Conservation (phyloP, 208 protist species). For the Trypanosoma platydactyli region DNA sequence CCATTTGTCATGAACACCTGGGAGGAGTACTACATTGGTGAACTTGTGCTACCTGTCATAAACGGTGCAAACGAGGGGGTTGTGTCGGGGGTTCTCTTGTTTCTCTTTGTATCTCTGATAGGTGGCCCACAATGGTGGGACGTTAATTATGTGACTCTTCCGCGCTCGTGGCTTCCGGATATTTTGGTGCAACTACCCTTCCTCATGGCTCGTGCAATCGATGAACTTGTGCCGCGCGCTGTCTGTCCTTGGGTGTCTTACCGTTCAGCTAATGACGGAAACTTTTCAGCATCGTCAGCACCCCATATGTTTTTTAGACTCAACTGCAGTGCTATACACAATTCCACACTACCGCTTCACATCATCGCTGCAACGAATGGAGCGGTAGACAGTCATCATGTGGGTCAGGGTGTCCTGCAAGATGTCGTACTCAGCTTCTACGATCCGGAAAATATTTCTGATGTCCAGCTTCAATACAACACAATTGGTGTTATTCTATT, state of each 20-base stretch:
- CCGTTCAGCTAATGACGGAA: not conserved
- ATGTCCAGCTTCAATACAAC: slow-evolving; percentile 64
- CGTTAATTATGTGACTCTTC: slow-evolving; percentile 48
- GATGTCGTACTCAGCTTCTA: slow-evolving; percentile 55
- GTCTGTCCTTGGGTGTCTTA: slow-evolving; percentile 37
- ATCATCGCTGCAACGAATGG: slow-evolving; percentile 18
- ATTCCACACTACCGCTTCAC: slow-evolving; percentile 36
- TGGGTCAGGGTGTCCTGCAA: slow-evolving; percentile 52
- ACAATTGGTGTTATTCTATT: slow-evolving; percentile 58
- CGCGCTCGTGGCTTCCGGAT: slow-evolving; percentile 40
- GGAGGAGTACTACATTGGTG: slow-evolving; percentile 88
- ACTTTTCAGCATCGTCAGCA: not conserved
- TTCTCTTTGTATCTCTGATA: slow-evolving; percentile 60
- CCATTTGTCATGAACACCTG: slow-evolving; percentile 86
- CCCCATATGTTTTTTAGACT: slow-evolving; percentile 40
- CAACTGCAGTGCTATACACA: slow-evolving; percentile 54
- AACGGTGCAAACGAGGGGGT: slow-evolving; percentile 92
- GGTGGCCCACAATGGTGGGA: slow-evolving; percentile 78
- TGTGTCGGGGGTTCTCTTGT: slow-evolving; percentile 54
- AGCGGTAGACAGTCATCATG: slow-evolving; percentile 31
- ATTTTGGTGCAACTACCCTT: slow-evolving; percentile 54
- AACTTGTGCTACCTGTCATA: slow-evolving; percentile 84
- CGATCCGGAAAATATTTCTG: slow-evolving; percentile 31
- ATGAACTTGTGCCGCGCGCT: slow-evolving; percentile 30
- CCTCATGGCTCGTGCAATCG: slow-evolving; percentile 43